Evolutionary conservation across 2,329 filamentous ascomycete genomes (phyloP).

Genomic region (Emericellopsis cladophorae): DNA sequence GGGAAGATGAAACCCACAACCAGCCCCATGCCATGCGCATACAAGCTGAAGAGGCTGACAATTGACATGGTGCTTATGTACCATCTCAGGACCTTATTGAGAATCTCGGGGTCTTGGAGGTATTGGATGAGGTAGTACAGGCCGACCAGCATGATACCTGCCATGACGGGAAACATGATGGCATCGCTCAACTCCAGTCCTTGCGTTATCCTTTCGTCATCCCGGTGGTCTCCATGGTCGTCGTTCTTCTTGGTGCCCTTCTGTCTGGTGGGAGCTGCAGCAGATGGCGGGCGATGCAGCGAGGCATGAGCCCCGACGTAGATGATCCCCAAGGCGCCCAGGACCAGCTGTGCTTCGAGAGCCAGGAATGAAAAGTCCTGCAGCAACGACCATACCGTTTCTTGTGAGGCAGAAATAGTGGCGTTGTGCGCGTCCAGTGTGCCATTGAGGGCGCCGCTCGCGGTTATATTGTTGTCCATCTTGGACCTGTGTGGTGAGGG

Average conservation of each 20-base stretch:
- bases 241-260: neutral
- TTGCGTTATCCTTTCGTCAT: constrained; percentile 36
- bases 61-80: constrained; percentile 76
- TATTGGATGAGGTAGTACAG: constrained; percentile 86
- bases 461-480: neutral
- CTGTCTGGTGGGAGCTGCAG: constrained; percentile 33
- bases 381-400: constrained; percentile 17
- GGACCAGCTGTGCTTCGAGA: constrained; percentile 33
- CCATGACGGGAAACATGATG: constrained; percentile 71
- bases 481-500: neutral
- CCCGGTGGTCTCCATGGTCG: constrained; percentile 13
- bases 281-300: constrained; percentile 70
- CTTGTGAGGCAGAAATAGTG: constrained; percentile 5
- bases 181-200: constrained; percentile 60
- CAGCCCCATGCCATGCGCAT: constrained; percentile 60
- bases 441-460: constrained; percentile 6
- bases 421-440: constrained; percentile 12
- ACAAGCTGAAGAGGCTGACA: constrained; percentile 60
- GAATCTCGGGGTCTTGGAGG: constrained; percentile 65
- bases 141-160: constrained; percentile 56
- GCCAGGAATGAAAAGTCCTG: constrained; percentile 26
- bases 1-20: constrained; percentile 61
- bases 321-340: constrained; percentile 70
- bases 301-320: constrained; percentile 78
- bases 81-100: constrained; percentile 71